phyloP scores from a whole-genome alignment of 176 grass and related monocot genomes.

The Thinopyrum elongatum region DNA sequence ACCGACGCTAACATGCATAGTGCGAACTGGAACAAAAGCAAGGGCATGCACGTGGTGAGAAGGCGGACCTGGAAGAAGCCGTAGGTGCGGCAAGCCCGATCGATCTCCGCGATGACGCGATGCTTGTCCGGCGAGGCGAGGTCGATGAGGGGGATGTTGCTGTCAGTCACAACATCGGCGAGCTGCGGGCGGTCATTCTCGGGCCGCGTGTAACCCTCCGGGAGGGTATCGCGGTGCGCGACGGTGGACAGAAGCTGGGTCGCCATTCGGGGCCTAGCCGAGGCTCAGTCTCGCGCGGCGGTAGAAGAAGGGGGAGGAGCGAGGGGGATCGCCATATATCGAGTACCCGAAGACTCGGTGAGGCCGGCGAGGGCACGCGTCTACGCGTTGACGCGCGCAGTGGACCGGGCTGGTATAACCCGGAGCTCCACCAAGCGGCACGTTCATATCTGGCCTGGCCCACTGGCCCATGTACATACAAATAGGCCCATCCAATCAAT shows the following conservation, averaged over 20 bases:
- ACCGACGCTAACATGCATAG: background rate
- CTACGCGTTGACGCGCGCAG: conserved; percentile 26
- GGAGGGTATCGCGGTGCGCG: conserved; percentile 25
- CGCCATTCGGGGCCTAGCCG: conserved; percentile 33
- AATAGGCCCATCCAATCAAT: background rate
- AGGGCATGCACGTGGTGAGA: background rate
- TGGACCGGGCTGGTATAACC: background rate
- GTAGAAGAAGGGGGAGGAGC: background rate
- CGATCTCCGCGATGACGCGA: conserved; percentile 45
- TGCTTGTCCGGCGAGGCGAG: conserved; percentile 45
- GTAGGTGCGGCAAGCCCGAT: conserved; percentile 51
- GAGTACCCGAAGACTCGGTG: background rate
- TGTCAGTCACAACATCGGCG: conserved; percentile 41
- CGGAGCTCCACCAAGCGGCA: background rate
- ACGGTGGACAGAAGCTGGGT: conserved; percentile 62
- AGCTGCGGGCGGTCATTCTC: conserved; percentile 63
- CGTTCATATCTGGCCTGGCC: background rate
- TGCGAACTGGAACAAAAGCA: conserved; percentile 15
- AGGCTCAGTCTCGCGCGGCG: background rate
- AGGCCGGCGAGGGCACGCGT: background rate
- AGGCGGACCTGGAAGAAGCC: conserved; percentile 81
- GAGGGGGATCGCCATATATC: background rate
- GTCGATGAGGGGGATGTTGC: conserved; percentile 66
- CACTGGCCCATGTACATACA: conserved; percentile 3
- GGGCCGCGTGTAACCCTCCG: conserved; percentile 56